These are phyloP conservation scores for Salix purpurea DNA, from an alignment of 345 rosid species.

Conservation along the genomic window DNA sequence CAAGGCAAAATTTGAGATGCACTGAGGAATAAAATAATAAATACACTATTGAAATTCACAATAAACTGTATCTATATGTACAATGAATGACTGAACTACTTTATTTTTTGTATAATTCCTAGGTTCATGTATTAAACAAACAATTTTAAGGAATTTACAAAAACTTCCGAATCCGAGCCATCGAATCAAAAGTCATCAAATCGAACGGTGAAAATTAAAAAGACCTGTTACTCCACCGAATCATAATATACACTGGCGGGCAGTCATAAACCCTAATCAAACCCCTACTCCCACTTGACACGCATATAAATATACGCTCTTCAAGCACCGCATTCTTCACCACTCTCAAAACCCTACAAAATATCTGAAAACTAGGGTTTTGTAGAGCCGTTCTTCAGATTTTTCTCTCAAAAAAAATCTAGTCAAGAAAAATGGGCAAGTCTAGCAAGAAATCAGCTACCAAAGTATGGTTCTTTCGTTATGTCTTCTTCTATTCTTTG, in stretches of 20 bases:
- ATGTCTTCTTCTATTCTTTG: neutral
- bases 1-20: no score
- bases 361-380: slow-evolving; percentile 18
- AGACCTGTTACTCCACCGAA: neutral
- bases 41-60: no score
- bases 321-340: neutral
- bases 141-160: neutral
- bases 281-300: neutral
- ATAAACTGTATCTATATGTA: no score
- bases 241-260: neutral
- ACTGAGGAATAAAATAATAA: no score
- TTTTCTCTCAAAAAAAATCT: no score
- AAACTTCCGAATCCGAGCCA: neutral
- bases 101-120: no score
- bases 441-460: slow-evolving; percentile 18
- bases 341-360: slow-evolving; percentile 17
- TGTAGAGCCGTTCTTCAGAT: neutral
- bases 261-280: slow-evolving; percentile 12
- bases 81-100: no score
- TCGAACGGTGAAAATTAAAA: neutral
- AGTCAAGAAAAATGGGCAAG: slow-evolving; percentile 5
- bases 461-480: neutral
- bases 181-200: neutral
- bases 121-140: no score
- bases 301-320: slow-evolving; percentile 13